phyloP scores from a whole-genome alignment of 192 early-diverging fungal species.

The Allomyces javanicus region DNA sequence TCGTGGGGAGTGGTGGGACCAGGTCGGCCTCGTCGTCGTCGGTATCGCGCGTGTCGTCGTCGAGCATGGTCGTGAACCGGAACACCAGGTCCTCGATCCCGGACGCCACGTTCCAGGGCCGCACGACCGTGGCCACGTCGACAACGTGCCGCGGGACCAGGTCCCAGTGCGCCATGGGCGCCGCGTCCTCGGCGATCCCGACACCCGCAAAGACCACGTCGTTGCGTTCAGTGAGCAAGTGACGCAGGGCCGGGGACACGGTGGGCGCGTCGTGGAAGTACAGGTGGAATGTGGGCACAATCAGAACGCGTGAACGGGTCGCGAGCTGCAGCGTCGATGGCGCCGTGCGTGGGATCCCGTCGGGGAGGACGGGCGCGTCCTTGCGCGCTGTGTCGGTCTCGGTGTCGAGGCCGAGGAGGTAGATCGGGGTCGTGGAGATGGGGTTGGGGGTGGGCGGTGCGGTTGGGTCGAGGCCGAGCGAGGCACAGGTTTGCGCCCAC shows the following conservation, averaged over 20 bases:
- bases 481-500: no score
- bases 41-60: no score
- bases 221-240: neutral
- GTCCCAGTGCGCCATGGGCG: neutral
- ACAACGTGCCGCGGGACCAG: neutral
- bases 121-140: neutral
- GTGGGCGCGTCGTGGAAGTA: neutral
- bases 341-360: neutral
- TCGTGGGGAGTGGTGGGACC: neutral
- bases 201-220: neutral
- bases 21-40: neutral
- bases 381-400: neutral
- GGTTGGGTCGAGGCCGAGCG: no score
- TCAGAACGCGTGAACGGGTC: neutral
- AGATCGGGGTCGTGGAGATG: neutral
- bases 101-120: neutral
- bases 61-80: neutral
- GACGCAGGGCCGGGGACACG: neutral
- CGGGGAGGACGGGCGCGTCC: neutral
- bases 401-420: neutral
- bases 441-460: no score
- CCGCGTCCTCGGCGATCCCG: neutral
- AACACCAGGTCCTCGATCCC: neutral
- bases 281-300: neutral
- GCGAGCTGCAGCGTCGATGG: neutral